Conservation (phyloP, 345 rosid genomes). For the Salix arbutifolia region DNA sequence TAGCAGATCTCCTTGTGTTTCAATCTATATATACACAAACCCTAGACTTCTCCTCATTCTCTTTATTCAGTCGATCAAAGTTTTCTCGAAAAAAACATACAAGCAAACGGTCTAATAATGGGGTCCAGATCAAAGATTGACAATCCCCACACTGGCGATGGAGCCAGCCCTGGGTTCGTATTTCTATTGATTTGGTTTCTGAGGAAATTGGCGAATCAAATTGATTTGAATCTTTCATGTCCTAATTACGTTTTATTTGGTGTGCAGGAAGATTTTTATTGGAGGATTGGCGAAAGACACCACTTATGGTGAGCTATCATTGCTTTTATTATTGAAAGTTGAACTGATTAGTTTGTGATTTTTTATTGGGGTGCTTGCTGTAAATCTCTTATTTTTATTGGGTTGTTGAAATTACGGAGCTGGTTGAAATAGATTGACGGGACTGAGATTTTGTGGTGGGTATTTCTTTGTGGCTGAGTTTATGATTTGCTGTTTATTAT, state of each 20-base stretch:
- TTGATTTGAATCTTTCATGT: not conserved
- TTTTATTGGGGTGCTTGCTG: too few relatives aligned
- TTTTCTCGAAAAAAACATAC: not conserved
- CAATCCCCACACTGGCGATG: conserved; percentile 52
- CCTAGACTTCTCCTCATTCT: not conserved
- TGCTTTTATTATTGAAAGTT: conserved; percentile 1
- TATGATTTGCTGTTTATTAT: too few relatives aligned
- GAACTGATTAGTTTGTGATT: not conserved
- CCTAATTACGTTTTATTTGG: not conserved
- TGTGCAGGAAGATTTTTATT: conserved; percentile 65
- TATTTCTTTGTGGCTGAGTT: too few relatives aligned
- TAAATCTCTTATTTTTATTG: too few relatives aligned
- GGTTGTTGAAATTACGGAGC: too few relatives aligned
- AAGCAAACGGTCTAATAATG: conserved; percentile 29
- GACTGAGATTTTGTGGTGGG: too few relatives aligned
- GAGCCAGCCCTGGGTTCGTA: conserved; percentile 79
- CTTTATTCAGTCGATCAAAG: not conserved
- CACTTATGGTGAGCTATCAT: conserved; percentile 51
- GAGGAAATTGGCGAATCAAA: not conserved
- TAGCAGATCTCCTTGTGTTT: not conserved
- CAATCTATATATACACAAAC: not conserved
- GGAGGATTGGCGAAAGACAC: conserved; percentile 88
- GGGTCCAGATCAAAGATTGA: conserved; percentile 54
- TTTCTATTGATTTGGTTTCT: not conserved
- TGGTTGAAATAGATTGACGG: too few relatives aligned